These are phyloP conservation scores for Hyaloscypha bicolor DNA, from an alignment of 495 filamentous ascomycete species.

Conservation along the genomic window DNA sequence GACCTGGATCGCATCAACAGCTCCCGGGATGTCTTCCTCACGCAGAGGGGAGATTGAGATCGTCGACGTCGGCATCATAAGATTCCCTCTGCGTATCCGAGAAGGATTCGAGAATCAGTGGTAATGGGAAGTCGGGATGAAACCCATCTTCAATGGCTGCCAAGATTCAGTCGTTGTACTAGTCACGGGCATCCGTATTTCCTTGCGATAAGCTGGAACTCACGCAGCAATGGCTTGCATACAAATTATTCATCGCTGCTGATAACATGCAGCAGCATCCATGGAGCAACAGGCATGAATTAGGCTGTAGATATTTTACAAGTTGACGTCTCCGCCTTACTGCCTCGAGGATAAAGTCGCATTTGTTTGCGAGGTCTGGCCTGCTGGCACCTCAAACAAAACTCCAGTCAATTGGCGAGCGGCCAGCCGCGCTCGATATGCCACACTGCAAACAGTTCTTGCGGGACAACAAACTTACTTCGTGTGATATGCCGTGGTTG, in stretches of 20 bases:
- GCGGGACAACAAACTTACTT: not conserved
- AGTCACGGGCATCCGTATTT: not conserved
- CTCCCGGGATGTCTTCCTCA: conserved; percentile 61
- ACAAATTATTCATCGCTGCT: not conserved
- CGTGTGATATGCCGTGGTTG: not conserved
- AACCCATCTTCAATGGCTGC: conserved; percentile 1
- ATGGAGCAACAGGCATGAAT: not conserved
- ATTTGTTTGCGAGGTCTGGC: not conserved
- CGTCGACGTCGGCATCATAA: conserved; percentile 56
- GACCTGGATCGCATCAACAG: conserved; percentile 50
- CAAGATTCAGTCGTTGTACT: not conserved
- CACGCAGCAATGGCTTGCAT: not conserved
- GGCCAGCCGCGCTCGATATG: not conserved
- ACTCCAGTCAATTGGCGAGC: not conserved
- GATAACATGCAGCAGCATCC: not conserved
- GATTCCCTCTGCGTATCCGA: not conserved
- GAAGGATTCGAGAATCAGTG: not conserved
- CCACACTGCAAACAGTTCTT: not conserved
- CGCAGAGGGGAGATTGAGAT: conserved; percentile 57
- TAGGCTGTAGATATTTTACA: not conserved
- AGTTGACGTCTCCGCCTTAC: not conserved
- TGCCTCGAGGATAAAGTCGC: not conserved
- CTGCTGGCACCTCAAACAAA: not conserved
- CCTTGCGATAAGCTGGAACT: not conserved
- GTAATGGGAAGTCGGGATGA: conserved; percentile 8